Evolutionary conservation across 371 early-diverging fungal species (phyloP), one percentile per base, ranked within the genome.

Genomic region (Fennellomyces sp.): DNA sequence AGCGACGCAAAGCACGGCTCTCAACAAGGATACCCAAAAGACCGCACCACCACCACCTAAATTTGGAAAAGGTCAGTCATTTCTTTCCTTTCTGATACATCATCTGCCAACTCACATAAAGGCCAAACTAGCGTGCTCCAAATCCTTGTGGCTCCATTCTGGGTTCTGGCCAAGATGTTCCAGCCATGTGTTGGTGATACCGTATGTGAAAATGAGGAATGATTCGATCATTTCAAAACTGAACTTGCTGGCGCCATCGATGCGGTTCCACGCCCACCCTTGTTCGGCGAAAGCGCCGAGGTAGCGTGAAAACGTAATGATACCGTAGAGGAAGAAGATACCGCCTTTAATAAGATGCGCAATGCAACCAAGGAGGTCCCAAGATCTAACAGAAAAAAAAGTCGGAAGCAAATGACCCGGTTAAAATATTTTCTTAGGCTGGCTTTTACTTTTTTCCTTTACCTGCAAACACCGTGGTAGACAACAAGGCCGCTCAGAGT

Each of bases 111-210:
- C 58, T 57, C 48, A 57, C 79, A 87, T 83, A 52, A 87, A 84
- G 13, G 85, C 87, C 28, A 87, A 61, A 58, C 81, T 81, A 5
- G 87, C 85, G 59, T 87, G 86, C 52, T 87, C 85, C 49, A 87
- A 65, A 55, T 87, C 87, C 61, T 87, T 87, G 62, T 87, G 87
- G 4, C 76, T 81, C 87, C 87, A 87, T 26, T 42, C 54, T 3
- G 63, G 62, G 55, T 69, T 60, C 68, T 84, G 60, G 63, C 78
- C 75, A 72, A 87, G 78, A 59, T 87, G 87, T 56, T 87, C 87
- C 67, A 85, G 75, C 73, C 85, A 87, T 2, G 87, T 85, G 57
- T 87, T 87, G 49, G 84, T 79, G 48, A 85, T 83, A 48, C 87
- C 87, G 70, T 85, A 87, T 11, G 60, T 64, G 63, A 84, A 83